phyloP scores from a whole-genome alignment of 2,329 filamentous ascomycete genomes.

The Chalaropsis ovoidea region DNA sequence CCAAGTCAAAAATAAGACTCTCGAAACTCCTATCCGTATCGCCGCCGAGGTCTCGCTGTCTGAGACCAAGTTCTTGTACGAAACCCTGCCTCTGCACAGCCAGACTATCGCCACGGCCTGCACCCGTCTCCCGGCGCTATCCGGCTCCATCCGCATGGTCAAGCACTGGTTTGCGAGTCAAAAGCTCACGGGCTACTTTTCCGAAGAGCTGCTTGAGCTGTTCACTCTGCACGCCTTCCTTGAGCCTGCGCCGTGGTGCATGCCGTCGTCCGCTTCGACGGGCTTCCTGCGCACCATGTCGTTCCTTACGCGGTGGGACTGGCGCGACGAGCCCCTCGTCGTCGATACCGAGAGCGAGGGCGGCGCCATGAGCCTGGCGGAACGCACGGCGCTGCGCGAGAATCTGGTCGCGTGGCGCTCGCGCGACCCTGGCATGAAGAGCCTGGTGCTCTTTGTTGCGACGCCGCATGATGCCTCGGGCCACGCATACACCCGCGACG shows the following conservation, averaged over 20 bases:
- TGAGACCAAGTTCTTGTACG: slow-evolving; percentile 59
- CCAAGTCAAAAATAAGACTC: slow-evolving; percentile 62
- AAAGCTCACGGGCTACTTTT: slow-evolving; percentile 64
- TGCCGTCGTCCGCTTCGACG: slow-evolving; percentile 64
- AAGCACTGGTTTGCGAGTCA: slow-evolving; percentile 87
- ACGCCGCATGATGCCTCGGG: slow-evolving; percentile 70
- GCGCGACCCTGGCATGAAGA: slow-evolving; percentile 81
- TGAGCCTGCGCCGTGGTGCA: slow-evolving; percentile 67
- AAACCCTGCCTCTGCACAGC: slow-evolving; percentile 65
- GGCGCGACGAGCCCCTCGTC: slow-evolving; percentile 71
- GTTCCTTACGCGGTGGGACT: slow-evolving; percentile 82
- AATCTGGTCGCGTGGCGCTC: slow-evolving; percentile 77
- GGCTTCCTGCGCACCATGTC: slow-evolving; percentile 74
- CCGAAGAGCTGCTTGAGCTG: slow-evolving; percentile 74
- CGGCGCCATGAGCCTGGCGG: slow-evolving; percentile 42
- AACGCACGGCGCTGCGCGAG: slow-evolving; percentile 54
- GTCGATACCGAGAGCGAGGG: slow-evolving; percentile 50
- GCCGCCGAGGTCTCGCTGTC: slow-evolving; percentile 60
- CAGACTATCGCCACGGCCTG: slow-evolving; percentile 72
- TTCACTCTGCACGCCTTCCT: slow-evolving; percentile 69
- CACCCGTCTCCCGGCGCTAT: slow-evolving; percentile 69
- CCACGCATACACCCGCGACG: slow-evolving; percentile 60
- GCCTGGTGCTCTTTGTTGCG: slow-evolving; percentile 67
- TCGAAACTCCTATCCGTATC: slow-evolving; percentile 56
- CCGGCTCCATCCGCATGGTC: slow-evolving; percentile 68